Conservation (phyloP, 495 filamentous ascomycete species). For the Aspergillus asperescens region DNA sequence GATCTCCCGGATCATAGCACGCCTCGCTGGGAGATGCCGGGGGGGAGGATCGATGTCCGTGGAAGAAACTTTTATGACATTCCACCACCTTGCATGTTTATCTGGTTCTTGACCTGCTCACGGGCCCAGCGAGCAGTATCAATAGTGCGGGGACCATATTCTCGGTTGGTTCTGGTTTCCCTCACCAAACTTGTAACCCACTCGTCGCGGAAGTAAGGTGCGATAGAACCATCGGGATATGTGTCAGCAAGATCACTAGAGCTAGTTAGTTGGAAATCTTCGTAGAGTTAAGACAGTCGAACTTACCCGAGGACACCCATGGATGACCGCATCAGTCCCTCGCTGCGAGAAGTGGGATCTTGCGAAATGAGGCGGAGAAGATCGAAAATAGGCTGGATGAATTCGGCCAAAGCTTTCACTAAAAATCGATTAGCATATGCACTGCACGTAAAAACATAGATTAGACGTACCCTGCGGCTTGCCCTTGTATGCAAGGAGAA, state of each 20-base stretch:
- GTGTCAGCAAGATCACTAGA: slow-evolving; percentile 88
- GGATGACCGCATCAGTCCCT: slow-evolving; percentile 80
- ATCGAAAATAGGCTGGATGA: slow-evolving; percentile 81
- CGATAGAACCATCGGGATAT: slow-evolving; percentile 85
- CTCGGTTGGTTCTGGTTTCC: slow-evolving; percentile 78
- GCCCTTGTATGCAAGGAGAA: slow-evolving; percentile 85
- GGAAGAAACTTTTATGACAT: slow-evolving; percentile 31
- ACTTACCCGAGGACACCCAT: slow-evolving; percentile 96
- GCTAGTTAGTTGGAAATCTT: slow-evolving; percentile 27
- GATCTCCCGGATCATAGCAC: slow-evolving; percentile 13
- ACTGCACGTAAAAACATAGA: slow-evolving; percentile 15
- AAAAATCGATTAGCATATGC: slow-evolving; percentile 16
- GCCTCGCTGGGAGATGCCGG: slow-evolving; percentile 2
- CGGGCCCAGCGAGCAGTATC: slow-evolving; percentile 96
- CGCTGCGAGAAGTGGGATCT: slow-evolving; percentile 74
- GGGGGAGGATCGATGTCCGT: slow-evolving; percentile 1
- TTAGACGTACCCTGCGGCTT: slow-evolving; percentile 39
- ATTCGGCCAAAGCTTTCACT: slow-evolving; percentile 68
- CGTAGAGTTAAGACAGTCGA: not conserved
- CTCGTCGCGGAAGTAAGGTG: slow-evolving; percentile 75
- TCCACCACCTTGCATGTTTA: slow-evolving; percentile 40
- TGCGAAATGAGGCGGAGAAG: slow-evolving; percentile 75
- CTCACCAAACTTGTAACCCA: slow-evolving; percentile 86
- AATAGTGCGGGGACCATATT: slow-evolving; percentile 74
- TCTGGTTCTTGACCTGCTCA: slow-evolving; percentile 93